Evolutionary conservation across 176 grass and related monocot genomes (phyloP).

Genomic region (Metroxylon sagu): DNA sequence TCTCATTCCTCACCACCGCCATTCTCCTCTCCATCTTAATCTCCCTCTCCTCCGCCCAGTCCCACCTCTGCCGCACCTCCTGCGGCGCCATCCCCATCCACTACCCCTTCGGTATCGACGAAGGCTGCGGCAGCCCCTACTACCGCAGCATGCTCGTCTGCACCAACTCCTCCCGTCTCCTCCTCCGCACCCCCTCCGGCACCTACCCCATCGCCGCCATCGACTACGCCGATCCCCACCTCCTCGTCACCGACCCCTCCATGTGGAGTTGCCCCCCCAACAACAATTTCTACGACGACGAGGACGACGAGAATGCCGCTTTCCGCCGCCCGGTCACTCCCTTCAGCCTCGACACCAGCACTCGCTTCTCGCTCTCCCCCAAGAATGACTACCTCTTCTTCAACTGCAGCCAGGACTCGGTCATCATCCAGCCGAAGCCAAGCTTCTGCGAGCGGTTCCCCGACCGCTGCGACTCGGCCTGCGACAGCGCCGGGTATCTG

Average conservation of each 20-base stretch:
- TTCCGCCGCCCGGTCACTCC: constrained; percentile 19
- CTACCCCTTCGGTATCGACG: constrained; percentile 72
- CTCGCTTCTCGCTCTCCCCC: constrained; percentile 69
- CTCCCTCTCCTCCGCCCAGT: constrained; percentile 3
- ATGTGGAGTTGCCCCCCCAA: constrained; percentile 64
- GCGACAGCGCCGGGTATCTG: constrained; percentile 77
- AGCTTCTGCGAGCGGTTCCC: constrained; percentile 67
- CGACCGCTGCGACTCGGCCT: constrained; percentile 65
- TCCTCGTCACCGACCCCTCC: constrained; percentile 66
- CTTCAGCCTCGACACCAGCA: constrained; percentile 95
- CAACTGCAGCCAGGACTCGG: constrained; percentile 50
- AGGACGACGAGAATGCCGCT: not conserved
- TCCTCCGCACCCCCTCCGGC: constrained; percentile 74
- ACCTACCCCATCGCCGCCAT: constrained; percentile 51
- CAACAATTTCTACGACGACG: not conserved
- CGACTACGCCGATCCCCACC: constrained; percentile 77
- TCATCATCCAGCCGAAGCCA: constrained; percentile 72
- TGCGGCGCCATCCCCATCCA: constrained; percentile 63
- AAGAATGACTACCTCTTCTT: constrained; percentile 92
- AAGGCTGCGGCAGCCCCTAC: constrained; percentile 89
- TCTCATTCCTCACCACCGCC: constrained; percentile 16
- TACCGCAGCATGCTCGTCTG: constrained; percentile 81
- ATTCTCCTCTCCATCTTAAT: constrained; percentile 4
- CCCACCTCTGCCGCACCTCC: constrained; percentile 45
- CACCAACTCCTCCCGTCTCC: constrained; percentile 46